Evolutionary conservation across 2,329 filamentous ascomycete genomes (phyloP).

Genomic region (Tolypocladium tundrense): DNA sequence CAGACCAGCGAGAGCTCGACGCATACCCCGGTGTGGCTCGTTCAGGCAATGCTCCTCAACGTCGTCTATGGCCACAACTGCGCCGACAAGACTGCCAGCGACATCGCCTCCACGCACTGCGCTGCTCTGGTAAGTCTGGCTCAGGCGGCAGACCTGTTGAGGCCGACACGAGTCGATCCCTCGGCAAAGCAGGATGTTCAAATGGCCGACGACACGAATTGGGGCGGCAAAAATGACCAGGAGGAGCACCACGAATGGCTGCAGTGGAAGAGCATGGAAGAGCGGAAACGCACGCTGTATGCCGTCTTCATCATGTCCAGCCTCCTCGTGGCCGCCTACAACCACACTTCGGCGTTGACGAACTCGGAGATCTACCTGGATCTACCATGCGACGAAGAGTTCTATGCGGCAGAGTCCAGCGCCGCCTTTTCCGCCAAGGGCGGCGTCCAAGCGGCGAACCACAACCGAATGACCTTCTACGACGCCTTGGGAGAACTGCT

Average conservation of each 20-base stretch:
- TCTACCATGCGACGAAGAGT: constrained; percentile 84
- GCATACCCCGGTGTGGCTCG: constrained; percentile 83
- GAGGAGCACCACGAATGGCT: constrained; percentile 59
- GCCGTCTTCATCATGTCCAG: constrained; percentile 87
- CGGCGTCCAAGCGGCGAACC: constrained; percentile 57
- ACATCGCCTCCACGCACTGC: constrained; percentile 88
- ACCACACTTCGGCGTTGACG: constrained; percentile 79
- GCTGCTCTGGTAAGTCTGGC: constrained; percentile 85
- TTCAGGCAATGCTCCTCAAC: constrained; percentile 94
- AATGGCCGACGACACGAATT: constrained; percentile 42
- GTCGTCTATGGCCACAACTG: constrained; percentile 94
- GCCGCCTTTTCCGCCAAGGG: constrained; percentile 72
- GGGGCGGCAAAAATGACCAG: constrained; percentile 34
- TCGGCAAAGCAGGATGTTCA: constrained; percentile 42
- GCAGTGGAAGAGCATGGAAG: constrained; percentile 78
- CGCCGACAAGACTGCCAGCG: constrained; percentile 79
- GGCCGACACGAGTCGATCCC: constrained; percentile 33
- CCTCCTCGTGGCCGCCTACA: constrained; percentile 83
- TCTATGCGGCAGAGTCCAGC: constrained; percentile 77
- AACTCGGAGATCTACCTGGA: constrained; percentile 90
- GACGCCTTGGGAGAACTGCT: constrained; percentile 72
- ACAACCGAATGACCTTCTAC: constrained; percentile 69
- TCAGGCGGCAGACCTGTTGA: constrained; percentile 67
- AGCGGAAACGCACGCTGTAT: constrained; percentile 87
- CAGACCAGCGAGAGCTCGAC: constrained; percentile 48